Conservation (phyloP, 495 filamentous ascomycete genomes). For the Penicillium maclennaniae region DNA sequence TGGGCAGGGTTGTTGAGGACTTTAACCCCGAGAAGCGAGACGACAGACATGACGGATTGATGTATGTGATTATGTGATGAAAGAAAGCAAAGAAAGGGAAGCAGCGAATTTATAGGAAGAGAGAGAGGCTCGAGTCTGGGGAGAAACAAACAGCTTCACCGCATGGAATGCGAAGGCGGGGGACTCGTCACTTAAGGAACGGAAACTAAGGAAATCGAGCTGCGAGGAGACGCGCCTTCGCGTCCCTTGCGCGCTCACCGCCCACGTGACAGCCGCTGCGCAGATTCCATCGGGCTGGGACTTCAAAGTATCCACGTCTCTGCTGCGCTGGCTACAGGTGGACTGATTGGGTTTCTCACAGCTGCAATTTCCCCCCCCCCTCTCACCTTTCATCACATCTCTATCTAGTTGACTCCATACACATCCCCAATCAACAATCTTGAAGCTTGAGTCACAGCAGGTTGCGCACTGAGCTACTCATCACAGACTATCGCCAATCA, state of each 20-base stretch:
- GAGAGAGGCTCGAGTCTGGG: constrained; percentile 6
- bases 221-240: constrained; percentile 29
- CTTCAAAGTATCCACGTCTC: neutral
- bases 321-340: neutral
- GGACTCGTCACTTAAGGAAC: constrained; percentile 3
- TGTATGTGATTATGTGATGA: constrained; percentile 19
- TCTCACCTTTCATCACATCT: neutral
- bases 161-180: constrained; percentile 21
- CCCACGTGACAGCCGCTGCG: constrained; percentile 17
- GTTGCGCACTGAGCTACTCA: constrained; percentile 2
- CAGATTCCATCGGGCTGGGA: neutral
- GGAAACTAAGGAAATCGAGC: constrained; percentile 11
- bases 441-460: neutral
- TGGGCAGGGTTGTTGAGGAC: constrained; percentile 93
- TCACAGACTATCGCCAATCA: constrained; percentile 26
- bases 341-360: constrained; percentile 2
- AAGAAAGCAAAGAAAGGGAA: constrained; percentile 42
- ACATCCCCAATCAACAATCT: neutral
- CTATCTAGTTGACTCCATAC: neutral
- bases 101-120: constrained; percentile 76
- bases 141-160: constrained; percentile 26
- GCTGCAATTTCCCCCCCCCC: neutral
- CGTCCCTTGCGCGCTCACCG: constrained; percentile 31
- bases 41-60: constrained; percentile 78
- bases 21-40: constrained; percentile 90